These are phyloP conservation scores for Dactylis glomerata DNA, from an alignment of 176 grass and related monocot genomes.

Conservation along the genomic window DNA sequence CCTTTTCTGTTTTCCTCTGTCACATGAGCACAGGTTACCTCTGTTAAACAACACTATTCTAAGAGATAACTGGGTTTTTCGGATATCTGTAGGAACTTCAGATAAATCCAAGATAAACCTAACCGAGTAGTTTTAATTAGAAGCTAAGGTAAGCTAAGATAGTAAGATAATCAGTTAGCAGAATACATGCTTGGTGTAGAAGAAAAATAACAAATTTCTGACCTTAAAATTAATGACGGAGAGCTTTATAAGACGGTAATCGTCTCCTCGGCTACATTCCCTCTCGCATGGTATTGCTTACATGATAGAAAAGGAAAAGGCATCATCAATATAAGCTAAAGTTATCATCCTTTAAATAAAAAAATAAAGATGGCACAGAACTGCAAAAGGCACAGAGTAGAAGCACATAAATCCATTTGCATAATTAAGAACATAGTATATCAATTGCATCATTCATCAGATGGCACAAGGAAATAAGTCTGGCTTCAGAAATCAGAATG, in stretches of 20 bases:
- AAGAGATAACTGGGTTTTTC: not conserved
- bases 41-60: not conserved
- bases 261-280: slow-evolving; percentile 95
- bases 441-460: not conserved
- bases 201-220: slow-evolving; percentile 25
- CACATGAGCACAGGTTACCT: slow-evolving; percentile 16
- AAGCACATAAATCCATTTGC: slow-evolving; percentile 1
- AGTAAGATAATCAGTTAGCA: not conserved
- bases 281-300: slow-evolving; percentile 88
- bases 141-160: not conserved
- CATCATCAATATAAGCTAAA: slow-evolving; percentile 12
- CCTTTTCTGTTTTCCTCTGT: slow-evolving; percentile 73
- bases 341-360: not conserved
- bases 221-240: slow-evolving; percentile 85
- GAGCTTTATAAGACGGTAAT: slow-evolving; percentile 94
- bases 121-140: not conserved
- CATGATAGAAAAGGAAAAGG: slow-evolving; percentile 24
- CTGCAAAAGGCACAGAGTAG: not conserved
- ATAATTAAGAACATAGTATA: not conserved
- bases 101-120: slow-evolving; percentile 8
- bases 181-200: slow-evolving; percentile 22
- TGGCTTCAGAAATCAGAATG: not conserved
- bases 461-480: not conserved
- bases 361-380: not conserved
- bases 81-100: not conserved